Percentiles rank a stretch among this genome's conserved stretches.
phyloP scores from a whole-genome alignment of 2,329 filamentous ascomycete species.

The Diaporthe sp. region DNA sequence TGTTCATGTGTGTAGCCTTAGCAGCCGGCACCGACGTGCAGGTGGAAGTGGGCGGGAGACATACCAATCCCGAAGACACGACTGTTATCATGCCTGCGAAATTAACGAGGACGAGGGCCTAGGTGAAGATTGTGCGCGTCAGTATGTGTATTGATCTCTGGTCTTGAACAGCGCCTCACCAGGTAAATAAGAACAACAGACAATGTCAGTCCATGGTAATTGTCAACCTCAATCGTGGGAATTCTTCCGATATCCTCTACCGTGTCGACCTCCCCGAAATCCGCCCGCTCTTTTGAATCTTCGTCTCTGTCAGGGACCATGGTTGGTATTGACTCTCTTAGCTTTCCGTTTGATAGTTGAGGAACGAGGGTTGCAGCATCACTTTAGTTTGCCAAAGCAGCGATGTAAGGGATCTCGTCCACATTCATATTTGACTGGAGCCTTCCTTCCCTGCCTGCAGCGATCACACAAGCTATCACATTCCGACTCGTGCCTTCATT shows the following conservation, averaged over 20 bases:
- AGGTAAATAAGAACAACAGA: conserved; percentile 12
- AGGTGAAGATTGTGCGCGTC: background rate
- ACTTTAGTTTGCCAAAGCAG: too few relatives aligned
- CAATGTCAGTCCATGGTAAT: conserved; percentile 3
- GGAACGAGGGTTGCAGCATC: background rate
- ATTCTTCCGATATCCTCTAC: background rate
- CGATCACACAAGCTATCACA: background rate
- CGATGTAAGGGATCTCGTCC: too few relatives aligned
- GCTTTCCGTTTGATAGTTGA: background rate
- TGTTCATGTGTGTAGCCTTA: background rate
- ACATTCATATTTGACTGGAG: background rate
- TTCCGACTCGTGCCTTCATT: background rate
- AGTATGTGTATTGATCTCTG: background rate
- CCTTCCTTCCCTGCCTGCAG: background rate
- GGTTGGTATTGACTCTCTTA: too few relatives aligned
- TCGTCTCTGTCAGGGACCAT: background rate
- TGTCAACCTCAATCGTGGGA: background rate
- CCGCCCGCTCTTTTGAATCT: background rate
- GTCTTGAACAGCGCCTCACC: background rate
- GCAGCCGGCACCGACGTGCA: too few relatives aligned
- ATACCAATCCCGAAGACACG: background rate
- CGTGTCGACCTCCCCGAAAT: background rate
- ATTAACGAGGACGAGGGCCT: background rate
- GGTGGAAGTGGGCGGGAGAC: background rate
- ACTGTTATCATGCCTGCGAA: conserved; percentile 17